A percentile compares a stretch with the other conserved stretches of the same genome.
Evolutionary conservation across 202 grass and related monocot genomes (phyloP).

Genomic region (Digitaria exilis): DNA sequence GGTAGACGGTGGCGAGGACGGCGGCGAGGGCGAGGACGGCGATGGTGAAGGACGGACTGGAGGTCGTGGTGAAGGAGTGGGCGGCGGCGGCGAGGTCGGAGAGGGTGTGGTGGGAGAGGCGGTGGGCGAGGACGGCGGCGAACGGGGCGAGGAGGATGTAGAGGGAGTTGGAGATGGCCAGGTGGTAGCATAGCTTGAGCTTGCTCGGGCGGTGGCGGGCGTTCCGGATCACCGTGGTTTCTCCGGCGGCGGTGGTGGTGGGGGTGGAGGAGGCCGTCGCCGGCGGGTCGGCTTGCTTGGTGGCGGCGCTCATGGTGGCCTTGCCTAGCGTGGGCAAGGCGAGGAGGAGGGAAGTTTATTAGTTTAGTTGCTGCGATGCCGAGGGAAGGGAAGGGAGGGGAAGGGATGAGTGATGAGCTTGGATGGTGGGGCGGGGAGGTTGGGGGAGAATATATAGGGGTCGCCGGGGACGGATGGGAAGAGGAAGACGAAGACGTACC

Average conservation of each 20-base stretch:
- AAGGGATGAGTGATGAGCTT: neutral
- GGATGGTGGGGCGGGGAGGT: neutral
- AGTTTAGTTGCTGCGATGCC: neutral
- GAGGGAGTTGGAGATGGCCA: conserved; percentile 45
- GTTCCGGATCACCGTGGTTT: neutral
- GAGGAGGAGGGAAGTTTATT: no score
- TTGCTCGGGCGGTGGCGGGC: neutral
- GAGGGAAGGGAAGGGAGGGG: neutral
- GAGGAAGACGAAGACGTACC: neutral
- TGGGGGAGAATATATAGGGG: conserved; percentile 18
- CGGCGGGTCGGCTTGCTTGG: neutral
- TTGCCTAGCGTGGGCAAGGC: neutral
- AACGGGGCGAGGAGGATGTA: conserved; percentile 44
- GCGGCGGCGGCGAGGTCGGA: neutral
- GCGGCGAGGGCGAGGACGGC: neutral
- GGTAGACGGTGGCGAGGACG: conserved; percentile 35
- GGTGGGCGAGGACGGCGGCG: neutral
- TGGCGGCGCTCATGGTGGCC: conserved; percentile 8
- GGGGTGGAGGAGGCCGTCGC: no score
- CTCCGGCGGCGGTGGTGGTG: no score
- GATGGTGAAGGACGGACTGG: conserved; percentile 19
- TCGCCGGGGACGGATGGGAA: neutral
- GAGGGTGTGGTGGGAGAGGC: conserved; percentile 5
- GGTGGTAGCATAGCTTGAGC: conserved; percentile 55
- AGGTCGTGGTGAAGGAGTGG: neutral